Evolutionary conservation across 495 filamentous ascomycete genomes (phyloP), one percentile per base, ranked within the genome.

Genomic region (Penicillium canescens): DNA sequence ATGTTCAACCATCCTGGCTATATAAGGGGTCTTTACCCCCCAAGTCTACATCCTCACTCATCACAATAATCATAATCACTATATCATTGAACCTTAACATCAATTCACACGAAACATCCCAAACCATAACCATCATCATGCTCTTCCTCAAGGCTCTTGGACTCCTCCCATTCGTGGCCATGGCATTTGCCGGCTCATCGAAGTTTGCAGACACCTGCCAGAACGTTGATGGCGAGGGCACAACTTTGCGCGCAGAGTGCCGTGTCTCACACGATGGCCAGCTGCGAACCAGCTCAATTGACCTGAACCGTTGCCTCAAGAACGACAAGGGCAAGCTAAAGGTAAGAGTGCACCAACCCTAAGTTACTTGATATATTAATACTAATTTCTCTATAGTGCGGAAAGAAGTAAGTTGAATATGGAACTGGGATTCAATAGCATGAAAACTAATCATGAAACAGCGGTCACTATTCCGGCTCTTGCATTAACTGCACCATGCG

Each of bases 401-500:
- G 61, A 50, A 57, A 60, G 42, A 57, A 63, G 61, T 63, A 35
- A 57, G 56, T 45, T 12, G 24, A 1, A 20, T 13, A 10, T 40
- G 4, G 2, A 46, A 18, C 18, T 13, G 12, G 7, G 0, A 23
- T 9, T 9, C 5, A 26, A 5, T 10, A n/a, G 4, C 20, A 24
- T 4, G 3, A 8, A 41, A 20, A 16, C 42, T 50, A 33, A 53
- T 28, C 5, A n/a, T n/a, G 13, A 18, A 12, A 8, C 26, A 63
- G 60, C 23, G 60, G 60, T 7, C 43, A 60, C 42, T 60, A 52
- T 28, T 28, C 49, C 33, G 53, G 20, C 4, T 63, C 60, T 37
- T 63, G 60, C 34, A 60, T 63, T 46, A 59, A 63, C 42, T 63
- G 60, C 38, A 56, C 41, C 28, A 34, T 63, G 23, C 49, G 56